Evolutionary conservation across 805 yeast genomes (phyloP), one percentile per base, ranked within the genome.

Genomic region (Cyberlindnera saturnus): DNA sequence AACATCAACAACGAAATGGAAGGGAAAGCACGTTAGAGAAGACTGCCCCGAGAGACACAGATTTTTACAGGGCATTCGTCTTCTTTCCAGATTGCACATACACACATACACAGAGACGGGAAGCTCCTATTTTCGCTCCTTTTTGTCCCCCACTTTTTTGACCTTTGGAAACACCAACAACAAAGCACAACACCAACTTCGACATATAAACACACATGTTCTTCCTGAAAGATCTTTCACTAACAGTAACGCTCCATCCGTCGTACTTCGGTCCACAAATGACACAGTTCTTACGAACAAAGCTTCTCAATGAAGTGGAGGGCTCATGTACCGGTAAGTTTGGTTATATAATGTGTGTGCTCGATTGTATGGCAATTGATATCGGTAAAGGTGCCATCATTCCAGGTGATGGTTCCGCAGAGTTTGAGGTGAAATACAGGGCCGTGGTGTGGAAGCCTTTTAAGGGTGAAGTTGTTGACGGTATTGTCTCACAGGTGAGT

Each of bases 261-360:
- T 89, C 98, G 30, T 93, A 82, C 65, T 91, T 90, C 61, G 99
- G 99, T 2, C 96, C 98, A 3, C 95, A 90, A 55, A 93, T 93
- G 98, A 89, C 86, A 66, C 95, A 88, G 61, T 91, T 81, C 60
- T 72, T 93, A 53, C 81, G 95, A 61, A 86, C 89, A 60, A 90
- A 91, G 64, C 74, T 93, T 49, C 74, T 93, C 46, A 89, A 87
- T 51, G 99, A 93, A 61, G 99, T 93, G 35, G 99, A 93, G 67
- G 99, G 99, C 20, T 89, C 98, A 1, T 93, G 98, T 67, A 90
- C 98, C 0, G 99, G 99, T 56, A 96, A 93, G 65, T 93, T 93
- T 70, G 99, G 99, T 13, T 93, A 93, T 64, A 93, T 93, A 52
- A 82, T 93, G 45, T 91, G 97, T 66, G 99, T 93, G 36, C 73